These are phyloP conservation scores for Stemphylium beticola DNA, from an alignment of 2,329 filamentous ascomycete species.

Conservation along the genomic window DNA sequence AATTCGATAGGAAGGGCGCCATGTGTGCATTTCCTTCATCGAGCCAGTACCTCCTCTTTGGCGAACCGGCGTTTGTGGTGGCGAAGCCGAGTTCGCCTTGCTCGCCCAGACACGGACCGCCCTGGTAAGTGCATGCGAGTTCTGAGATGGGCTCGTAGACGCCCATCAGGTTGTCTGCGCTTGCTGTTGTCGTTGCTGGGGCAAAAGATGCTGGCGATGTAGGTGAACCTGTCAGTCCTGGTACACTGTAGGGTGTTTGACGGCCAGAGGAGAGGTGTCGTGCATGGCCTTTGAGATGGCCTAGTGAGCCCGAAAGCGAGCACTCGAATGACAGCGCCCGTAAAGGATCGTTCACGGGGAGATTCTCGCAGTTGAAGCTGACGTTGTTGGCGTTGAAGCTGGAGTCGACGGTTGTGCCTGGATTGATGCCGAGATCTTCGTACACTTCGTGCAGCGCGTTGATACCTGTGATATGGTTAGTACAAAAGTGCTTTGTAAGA, in stretches of 20 bases:
- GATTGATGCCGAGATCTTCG: slow-evolving; percentile 43
- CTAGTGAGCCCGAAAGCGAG: slow-evolving; percentile 31
- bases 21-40: slow-evolving; percentile 6
- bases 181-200: slow-evolving; percentile 13
- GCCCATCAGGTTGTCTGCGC: slow-evolving; percentile 10
- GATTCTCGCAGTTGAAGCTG: slow-evolving; percentile 21
- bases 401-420: slow-evolving; percentile 29
- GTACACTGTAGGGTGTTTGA: slow-evolving; percentile 23
- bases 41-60: slow-evolving; percentile 18
- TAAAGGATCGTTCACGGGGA: slow-evolving; percentile 17
- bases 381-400: slow-evolving; percentile 43
- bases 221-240: slow-evolving; percentile 25
- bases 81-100: slow-evolving; percentile 29
- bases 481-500: background rate
- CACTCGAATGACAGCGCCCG: slow-evolving; percentile 34
- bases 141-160: slow-evolving; percentile 30
- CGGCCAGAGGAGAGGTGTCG: slow-evolving; percentile 19
- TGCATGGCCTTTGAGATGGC: slow-evolving; percentile 18
- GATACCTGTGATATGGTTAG: slow-evolving; percentile 11
- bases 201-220: slow-evolving; percentile 22
- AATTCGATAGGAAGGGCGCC: slow-evolving; percentile 3
- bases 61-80: slow-evolving; percentile 4
- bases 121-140: slow-evolving; percentile 17
- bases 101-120: slow-evolving; percentile 30
- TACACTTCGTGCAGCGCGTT: slow-evolving; percentile 33